Percentiles rank a stretch among this genome's conserved stretches.
Conservation (phyloP, 2,329 filamentous ascomycete species). For the Calonectria honghensis region DNA sequence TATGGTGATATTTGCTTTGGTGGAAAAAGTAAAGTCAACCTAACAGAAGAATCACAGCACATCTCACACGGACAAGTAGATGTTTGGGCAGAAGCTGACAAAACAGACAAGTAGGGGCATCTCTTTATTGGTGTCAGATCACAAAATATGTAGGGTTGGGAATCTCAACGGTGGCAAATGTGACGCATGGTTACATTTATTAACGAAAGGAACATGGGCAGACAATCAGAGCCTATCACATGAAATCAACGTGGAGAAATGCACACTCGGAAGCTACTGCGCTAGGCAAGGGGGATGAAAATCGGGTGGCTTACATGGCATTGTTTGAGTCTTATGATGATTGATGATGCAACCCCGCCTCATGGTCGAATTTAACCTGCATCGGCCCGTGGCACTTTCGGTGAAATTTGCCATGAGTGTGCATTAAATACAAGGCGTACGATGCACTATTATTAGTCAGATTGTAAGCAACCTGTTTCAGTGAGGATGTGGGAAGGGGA, state of each 20-base stretch:
- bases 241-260: neutral
- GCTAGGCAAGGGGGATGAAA: conserved; percentile 7
- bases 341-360: conserved; percentile 7
- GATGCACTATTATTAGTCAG: neutral
- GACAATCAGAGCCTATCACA: neutral
- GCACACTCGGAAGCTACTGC: neutral
- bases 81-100: neutral
- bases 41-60: neutral
- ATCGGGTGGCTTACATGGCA: conserved; percentile 7
- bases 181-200: conserved; percentile 22
- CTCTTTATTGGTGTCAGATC: neutral
- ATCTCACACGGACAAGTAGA: neutral
- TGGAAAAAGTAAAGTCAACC: neutral
- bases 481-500: neutral
- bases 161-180: neutral
- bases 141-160: neutral
- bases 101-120: neutral
- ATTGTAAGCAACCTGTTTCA: neutral
- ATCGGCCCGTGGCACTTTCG: neutral
- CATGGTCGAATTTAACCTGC: neutral
- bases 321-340: neutral
- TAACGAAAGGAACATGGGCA: neutral
- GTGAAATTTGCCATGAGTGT: neutral
- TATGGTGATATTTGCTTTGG: no score
- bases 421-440: neutral